These are phyloP conservation scores for Bonia amplexicaulis DNA, from an alignment of 176 grass and related monocot genomes.

Conservation along the genomic window DNA sequence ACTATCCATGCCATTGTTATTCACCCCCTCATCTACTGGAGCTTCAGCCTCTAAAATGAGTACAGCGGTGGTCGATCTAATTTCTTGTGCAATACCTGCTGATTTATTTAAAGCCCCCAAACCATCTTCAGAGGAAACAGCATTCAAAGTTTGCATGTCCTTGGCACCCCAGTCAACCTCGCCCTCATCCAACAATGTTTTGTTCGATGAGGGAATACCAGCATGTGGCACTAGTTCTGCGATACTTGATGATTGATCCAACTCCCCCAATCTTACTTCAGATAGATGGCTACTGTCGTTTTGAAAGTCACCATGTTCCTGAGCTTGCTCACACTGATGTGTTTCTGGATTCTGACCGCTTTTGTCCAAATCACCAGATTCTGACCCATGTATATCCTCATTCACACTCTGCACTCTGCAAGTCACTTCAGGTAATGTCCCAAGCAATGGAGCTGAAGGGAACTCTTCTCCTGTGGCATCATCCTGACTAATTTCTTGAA, in stretches of 20 bases:
- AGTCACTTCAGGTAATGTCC: background rate
- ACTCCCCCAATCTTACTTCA: background rate
- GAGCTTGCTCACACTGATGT: background rate
- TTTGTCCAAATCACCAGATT: background rate
- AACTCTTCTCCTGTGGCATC: background rate
- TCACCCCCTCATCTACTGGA: background rate
- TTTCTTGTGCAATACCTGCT: background rate
- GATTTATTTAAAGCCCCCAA: background rate
- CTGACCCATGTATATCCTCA: background rate
- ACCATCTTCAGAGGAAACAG: background rate
- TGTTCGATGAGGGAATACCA: background rate
- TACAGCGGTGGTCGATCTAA: background rate
- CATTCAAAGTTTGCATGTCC: background rate
- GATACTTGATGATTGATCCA: background rate
- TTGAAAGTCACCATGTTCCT: background rate
- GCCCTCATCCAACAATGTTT: background rate
- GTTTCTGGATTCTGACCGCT: background rate
- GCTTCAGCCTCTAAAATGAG: background rate
- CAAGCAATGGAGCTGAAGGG: conserved; percentile 6
- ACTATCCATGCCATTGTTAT: background rate
- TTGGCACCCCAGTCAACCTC: background rate
- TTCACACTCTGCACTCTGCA: background rate
- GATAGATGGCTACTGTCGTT: background rate
- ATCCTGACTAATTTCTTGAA: background rate
- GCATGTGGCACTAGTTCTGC: background rate